A percentile compares a stretch with the other conserved stretches of the same genome.
Conservation (phyloP, 1,139 yeast genomes). For the Yamadazyma trypodendri region DNA sequence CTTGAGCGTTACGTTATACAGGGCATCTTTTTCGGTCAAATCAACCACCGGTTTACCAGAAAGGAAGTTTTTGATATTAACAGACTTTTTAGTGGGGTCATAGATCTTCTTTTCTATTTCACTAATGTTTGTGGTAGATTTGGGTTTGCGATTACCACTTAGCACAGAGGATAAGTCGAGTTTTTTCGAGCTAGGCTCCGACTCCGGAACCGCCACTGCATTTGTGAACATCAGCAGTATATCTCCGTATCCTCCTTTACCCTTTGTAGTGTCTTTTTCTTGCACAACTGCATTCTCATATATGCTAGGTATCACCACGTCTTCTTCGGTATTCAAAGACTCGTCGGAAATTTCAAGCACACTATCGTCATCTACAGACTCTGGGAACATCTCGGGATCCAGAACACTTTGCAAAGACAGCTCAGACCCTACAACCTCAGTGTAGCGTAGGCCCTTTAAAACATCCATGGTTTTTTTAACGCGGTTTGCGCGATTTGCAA, state of each 20-base stretch:
- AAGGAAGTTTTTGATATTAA: constrained; percentile 31
- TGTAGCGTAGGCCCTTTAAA: neutral
- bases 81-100: constrained; percentile 19
- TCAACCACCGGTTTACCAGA: constrained; percentile 6
- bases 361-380: neutral
- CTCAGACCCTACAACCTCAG: neutral
- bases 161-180: neutral
- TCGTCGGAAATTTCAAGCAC: neutral
- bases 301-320: neutral
- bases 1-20: constrained; percentile 26
- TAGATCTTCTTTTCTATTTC: constrained; percentile 34
- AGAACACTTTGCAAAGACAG: neutral
- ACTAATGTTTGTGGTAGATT: neutral
- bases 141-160: constrained; percentile 2
- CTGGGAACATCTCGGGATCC: neutral
- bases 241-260: neutral
- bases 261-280: neutral
- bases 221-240: neutral
- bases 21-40: constrained; percentile 6
- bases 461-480: constrained; percentile 1
- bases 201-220: no score
- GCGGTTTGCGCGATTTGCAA: constrained; percentile 1
- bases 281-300: neutral
- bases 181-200: neutral
- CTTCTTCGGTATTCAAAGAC: neutral